Evolutionary conservation across 768 basidiomycete species (phyloP).

Genomic region (Hirschioporus abietinus): DNA sequence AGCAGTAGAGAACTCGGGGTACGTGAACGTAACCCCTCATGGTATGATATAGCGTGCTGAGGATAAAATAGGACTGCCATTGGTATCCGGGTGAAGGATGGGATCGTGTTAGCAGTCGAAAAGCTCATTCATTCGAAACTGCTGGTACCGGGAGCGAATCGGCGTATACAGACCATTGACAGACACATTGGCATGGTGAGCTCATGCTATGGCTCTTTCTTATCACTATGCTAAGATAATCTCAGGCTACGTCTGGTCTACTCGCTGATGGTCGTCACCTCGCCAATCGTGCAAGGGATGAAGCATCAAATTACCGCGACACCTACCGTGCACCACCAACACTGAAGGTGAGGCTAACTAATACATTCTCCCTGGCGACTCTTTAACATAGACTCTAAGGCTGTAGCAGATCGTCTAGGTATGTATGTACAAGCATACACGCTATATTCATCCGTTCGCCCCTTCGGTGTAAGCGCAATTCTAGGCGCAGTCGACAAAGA

Average conservation of each 20-base stretch:
- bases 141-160: conserved; percentile 86
- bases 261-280: conserved; percentile 91
- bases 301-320: conserved; percentile 70
- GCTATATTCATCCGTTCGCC: conserved; percentile 94
- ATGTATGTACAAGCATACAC: conserved; percentile 95
- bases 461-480: conserved; percentile 93
- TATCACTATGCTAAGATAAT: conserved; percentile 8
- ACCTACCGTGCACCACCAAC: conserved; percentile 68
- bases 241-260: conserved; percentile 86
- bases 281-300: conserved; percentile 77
- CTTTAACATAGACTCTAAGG: conserved; percentile 27
- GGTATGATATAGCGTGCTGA: conserved; percentile 6
- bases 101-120: conserved; percentile 95
- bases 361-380: not conserved
- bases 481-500: conserved; percentile 84
- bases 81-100: conserved; percentile 91
- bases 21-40: conserved; percentile 18
- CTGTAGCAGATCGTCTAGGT: conserved; percentile 71
- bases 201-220: not conserved
- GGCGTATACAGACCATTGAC: conserved; percentile 91
- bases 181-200: conserved; percentile 87
- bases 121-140: conserved; percentile 95
- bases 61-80: conserved; percentile 74
- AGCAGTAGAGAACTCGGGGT: conserved; percentile 99
- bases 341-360: conserved; percentile 56